Evolutionary conservation across 768 basidiomycete species (phyloP).

Genomic region (Collybia mongolica): DNA sequence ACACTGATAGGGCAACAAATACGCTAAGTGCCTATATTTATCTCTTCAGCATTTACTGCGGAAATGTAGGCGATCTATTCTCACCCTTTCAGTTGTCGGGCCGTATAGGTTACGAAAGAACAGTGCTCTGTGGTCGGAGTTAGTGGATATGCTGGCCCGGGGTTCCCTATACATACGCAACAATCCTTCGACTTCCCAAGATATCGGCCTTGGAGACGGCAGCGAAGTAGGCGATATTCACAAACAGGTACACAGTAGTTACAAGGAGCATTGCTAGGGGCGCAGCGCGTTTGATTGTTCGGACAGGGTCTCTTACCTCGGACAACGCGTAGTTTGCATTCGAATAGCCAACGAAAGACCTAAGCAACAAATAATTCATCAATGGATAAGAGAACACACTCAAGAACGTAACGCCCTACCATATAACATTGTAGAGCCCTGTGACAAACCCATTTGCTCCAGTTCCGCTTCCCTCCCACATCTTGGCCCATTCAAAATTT

Average conservation of each 20-base stretch:
- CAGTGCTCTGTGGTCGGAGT: constrained; percentile 44
- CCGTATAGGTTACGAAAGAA: constrained; percentile 79
- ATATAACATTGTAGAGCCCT: constrained; percentile 70
- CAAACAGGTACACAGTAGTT: constrained; percentile 57
- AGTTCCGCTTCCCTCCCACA: constrained; percentile 63
- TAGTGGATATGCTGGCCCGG: background rate
- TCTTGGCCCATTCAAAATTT: constrained; percentile 56
- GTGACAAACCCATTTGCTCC: constrained; percentile 60
- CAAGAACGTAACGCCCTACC: constrained; percentile 35
- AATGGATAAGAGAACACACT: background rate
- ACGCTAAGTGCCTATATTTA: constrained; percentile 50
- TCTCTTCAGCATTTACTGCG: background rate
- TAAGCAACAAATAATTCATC: constrained; percentile 17
- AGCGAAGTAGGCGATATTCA: constrained; percentile 74
- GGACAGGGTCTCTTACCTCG: constrained; percentile 67
- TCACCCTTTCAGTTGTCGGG: constrained; percentile 53
- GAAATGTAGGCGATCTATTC: constrained; percentile 2
- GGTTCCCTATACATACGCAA: constrained; percentile 49
- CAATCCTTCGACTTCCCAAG: constrained; percentile 57
- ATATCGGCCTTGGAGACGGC: constrained; percentile 74
- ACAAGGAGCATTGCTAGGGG: constrained; percentile 63
- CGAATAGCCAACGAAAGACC: constrained; percentile 73
- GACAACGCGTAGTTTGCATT: constrained; percentile 76
- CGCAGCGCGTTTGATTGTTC: constrained; percentile 69
- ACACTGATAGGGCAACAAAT: constrained; percentile 61